Base-by-base conservation (phyloP, 352 stramenopile species). In the Achlya hypogyna region DNA sequence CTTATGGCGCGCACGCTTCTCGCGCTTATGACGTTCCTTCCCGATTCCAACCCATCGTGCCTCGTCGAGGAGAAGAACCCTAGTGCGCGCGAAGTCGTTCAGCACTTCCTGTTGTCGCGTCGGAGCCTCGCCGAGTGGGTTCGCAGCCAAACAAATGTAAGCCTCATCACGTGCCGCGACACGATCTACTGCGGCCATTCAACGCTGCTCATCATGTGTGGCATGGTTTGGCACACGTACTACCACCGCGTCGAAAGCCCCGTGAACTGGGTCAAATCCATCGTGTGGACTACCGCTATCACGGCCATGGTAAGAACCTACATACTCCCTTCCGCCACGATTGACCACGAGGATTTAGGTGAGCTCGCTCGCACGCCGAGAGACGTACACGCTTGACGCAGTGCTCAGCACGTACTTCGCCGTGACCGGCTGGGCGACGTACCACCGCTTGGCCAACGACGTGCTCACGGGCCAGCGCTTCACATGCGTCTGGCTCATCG, bases 211-310 rank as follows among this genome's bases (percentile, higher is more conserved):
- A 38, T 64, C 5, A 20, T 64, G 32, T 64, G 54, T 35, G 54
- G 54, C 32, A 64, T 64, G 54, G 47, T 38, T 5, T 64, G 54
- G 54, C 54, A 64, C 40, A 64, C 54, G 54, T 64, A 64, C 34
- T 64, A 64, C 35, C 54, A 64, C n/a, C 54, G 54, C 4, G 54
- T 64, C 18, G 54, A 64, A 38, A 23, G 32, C 3, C 54, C 54
- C 1, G 54, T 64, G 5, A 64, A 64, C n/a, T 25, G 14, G 18
- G 54, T 64, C 34, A 64, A 64, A 38, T 64, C 54, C 1, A 29
- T 64, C 22, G 54, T 64, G n/a, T 64, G 54, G 54, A 52, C 28
- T 12, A 51, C 47, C 29, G 54, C 40, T 5, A 64, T 64, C 54
- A 23, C 47, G 22, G 54, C 54, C 54, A 64, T 64, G 54, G 54